These are phyloP conservation scores for Eimeria necatrix DNA, from an alignment of 169 alveolate genomes.

Conservation along the genomic window DNA sequence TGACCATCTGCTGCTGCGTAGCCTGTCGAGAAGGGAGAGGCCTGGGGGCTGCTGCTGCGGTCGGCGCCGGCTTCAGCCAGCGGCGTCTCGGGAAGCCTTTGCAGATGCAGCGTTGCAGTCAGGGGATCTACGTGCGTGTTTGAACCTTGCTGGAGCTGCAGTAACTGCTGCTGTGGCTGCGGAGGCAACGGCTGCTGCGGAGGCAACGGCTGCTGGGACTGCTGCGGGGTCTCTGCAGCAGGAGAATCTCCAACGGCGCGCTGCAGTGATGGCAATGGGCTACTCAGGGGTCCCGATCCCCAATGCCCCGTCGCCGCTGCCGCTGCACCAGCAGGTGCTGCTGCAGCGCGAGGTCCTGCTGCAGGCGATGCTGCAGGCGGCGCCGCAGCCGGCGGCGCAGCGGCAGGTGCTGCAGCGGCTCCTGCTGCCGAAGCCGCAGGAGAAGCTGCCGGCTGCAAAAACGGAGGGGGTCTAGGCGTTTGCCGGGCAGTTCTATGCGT, in stretches of 20 bases:
- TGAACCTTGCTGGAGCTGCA: constrained; percentile 26
- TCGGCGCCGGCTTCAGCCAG: constrained; percentile 6
- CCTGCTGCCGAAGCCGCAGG: not conserved
- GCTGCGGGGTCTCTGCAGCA: constrained; percentile 38
- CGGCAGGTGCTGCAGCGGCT: constrained; percentile 25
- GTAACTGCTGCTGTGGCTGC: constrained; percentile 15
- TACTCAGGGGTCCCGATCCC: constrained; percentile 43
- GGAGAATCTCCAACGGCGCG: constrained; percentile 37
- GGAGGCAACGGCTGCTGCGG: no score
- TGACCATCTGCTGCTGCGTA: not conserved
- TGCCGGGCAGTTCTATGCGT: not conserved
- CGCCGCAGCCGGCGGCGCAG: constrained; percentile 23
- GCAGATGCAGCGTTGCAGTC: not conserved
- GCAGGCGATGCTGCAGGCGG: not conserved
- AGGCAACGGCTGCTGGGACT: not conserved
- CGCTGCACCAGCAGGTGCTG: not conserved
- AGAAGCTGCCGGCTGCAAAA: constrained; percentile 32
- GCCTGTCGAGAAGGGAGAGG: not conserved
- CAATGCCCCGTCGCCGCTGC: constrained; percentile 3
- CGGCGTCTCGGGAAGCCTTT: constrained; percentile 20
- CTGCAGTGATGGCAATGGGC: constrained; percentile 48
- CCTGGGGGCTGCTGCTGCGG: constrained; percentile 17
- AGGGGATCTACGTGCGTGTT: constrained; percentile 18
- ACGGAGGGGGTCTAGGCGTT: constrained; percentile 2
- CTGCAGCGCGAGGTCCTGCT: constrained; percentile 1